phyloP scores from a whole-genome alignment of 768 basidiomycete species.

The Suillus lakei region DNA sequence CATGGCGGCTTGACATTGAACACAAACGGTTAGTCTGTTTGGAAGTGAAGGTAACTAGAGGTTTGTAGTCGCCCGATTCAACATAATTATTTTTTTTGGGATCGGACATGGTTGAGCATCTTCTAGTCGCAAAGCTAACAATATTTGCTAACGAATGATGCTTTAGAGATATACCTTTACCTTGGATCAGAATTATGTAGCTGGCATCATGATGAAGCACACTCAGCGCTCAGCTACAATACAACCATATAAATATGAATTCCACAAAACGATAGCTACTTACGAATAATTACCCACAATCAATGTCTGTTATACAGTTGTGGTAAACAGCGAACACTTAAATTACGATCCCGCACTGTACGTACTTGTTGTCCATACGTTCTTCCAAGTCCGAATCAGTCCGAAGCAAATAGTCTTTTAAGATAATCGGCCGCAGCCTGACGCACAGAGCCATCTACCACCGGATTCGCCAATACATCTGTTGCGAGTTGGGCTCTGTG shows the following conservation, averaged over 20 bases:
- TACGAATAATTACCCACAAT: not conserved
- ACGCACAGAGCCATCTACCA: slow-evolving; percentile 62
- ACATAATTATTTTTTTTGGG: no score
- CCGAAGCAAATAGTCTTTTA: slow-evolving; percentile 59
- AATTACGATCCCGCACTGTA: not conserved
- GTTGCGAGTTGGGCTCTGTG: slow-evolving; percentile 71
- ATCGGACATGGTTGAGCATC: not conserved
- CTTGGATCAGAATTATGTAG: not conserved
- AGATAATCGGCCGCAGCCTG: slow-evolving; percentile 74
- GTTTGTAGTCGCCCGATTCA: no score
- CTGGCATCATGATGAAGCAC: not conserved
- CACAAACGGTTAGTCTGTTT: no score
- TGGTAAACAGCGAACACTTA: not conserved
- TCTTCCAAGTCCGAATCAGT: slow-evolving; percentile 20
- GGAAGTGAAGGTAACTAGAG: no score
- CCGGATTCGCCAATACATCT: slow-evolving; percentile 63
- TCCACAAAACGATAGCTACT: not conserved
- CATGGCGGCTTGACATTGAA: no score
- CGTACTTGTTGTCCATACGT: not conserved
- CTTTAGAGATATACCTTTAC: not conserved
- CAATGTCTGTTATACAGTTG: not conserved
- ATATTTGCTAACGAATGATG: not conserved
- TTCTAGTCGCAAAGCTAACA: not conserved
- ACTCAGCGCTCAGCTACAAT: not conserved
- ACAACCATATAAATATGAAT: not conserved